phyloP scores from a whole-genome alignment of 768 basidiomycete genomes.

The Kondoa malvinella region DNA sequence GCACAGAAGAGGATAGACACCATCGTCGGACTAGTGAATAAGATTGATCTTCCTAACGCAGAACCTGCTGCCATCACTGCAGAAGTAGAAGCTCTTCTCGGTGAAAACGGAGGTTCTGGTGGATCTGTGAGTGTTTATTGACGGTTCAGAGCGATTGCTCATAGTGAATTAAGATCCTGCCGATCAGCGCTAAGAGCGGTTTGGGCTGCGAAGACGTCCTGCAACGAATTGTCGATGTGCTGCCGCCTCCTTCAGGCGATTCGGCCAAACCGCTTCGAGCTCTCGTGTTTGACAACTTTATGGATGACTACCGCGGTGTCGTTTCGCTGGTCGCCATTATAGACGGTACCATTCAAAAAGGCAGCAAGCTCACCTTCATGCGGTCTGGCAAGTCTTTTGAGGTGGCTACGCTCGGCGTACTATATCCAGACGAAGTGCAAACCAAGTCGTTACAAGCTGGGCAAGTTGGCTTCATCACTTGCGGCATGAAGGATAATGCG shows the following conservation, averaged over 20 bases:
- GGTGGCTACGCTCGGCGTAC: constrained; percentile 67
- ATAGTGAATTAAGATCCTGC: no score
- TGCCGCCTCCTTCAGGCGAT: constrained; percentile 52
- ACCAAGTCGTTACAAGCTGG: constrained; percentile 9
- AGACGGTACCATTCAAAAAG: constrained; percentile 63
- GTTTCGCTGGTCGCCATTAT: constrained; percentile 75
- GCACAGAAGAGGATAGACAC: constrained; percentile 19
- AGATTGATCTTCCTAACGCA: constrained; percentile 66
- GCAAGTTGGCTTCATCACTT: constrained; percentile 33
- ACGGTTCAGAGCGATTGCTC: no score
- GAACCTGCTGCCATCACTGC: constrained; percentile 54
- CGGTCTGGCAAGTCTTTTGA: constrained; percentile 78
- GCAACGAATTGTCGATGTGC: constrained; percentile 58
- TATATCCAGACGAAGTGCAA: constrained; percentile 60
- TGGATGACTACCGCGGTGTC: constrained; percentile 81
- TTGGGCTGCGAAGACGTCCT: constrained; percentile 61
- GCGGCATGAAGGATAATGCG: constrained; percentile 93
- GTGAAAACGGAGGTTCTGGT: constrained; percentile 38
- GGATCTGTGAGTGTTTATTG: no score
- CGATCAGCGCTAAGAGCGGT: constrained; percentile 85
- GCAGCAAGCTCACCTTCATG: constrained; percentile 73
- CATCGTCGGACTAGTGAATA: constrained; percentile 84
- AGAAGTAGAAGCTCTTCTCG: constrained; percentile 59
- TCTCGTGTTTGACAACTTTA: constrained; percentile 75
- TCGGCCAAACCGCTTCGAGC: constrained; percentile 43